Base-by-base conservation (phyloP, 1,284 basidiomycete species). In the Tylopilus sp. region DNA sequence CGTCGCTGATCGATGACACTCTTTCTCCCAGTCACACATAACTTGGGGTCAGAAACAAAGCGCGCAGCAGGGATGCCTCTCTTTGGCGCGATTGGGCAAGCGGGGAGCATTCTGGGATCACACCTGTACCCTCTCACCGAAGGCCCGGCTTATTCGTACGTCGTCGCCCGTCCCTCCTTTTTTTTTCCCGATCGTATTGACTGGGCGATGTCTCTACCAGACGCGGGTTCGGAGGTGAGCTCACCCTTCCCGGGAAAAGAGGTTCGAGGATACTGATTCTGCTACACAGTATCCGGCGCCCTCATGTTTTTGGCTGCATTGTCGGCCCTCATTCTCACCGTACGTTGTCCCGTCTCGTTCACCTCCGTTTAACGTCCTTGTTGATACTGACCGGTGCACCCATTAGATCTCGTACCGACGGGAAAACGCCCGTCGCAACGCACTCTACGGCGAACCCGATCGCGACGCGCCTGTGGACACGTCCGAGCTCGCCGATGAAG, bases 11-110 rank as follows among this genome's bases (percentile, higher is more conserved):
- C 13, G 36, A 28, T 8, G 8, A 43, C 3, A 4, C 7, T 7
- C 0, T 36, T 33, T 11, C 9, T 35, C 25, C 14, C 50, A 89
- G 87, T 82, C 60, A 75, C 83, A 1, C 86, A 90, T 61, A 90
- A 90, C 56, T 73, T 90, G 3, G 88, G 86, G 5, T 89, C 87
- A 0, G 87, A 90, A 68, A 86, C 85, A 5, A 90, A 90, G 71
- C 83, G 82, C 51, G 86, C 88, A 1, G 78, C 87, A 0, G 88
- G 88, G 0, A 83, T 86, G 35, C 85, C 88, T 3, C 78, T 89
- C 64, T 88, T 86, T 65, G 85, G 86, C 76, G 82, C 84, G 9
- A 88, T 90, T 39, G 87, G 87, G 3, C 88, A 90, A 64, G 81
- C 77, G 51, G 88, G 88, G 15, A 86, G 83, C 57, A 74, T 90